phyloP scores from a whole-genome alignment of 2,329 filamentous ascomycete genomes.

The Dothidotthia symphoricarpi region DNA sequence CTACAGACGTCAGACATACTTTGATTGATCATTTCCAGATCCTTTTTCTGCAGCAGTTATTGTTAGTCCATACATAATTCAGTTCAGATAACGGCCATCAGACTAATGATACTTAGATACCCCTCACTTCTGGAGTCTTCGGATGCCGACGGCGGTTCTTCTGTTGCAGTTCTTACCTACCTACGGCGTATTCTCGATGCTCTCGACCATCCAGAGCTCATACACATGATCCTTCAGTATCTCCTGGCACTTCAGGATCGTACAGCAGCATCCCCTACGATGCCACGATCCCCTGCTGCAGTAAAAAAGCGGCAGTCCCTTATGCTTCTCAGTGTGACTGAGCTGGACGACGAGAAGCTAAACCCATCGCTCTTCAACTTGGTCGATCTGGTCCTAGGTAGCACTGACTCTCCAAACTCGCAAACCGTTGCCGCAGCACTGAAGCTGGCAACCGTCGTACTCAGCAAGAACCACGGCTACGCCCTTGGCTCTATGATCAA shows the following conservation, averaged over 20 bases:
- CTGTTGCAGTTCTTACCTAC: conserved; percentile 92
- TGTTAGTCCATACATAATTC: conserved; percentile 56
- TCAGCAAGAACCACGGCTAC: conserved; percentile 85
- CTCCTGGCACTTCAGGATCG: conserved; percentile 75
- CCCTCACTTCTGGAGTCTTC: conserved; percentile 95
- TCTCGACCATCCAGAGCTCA: conserved; percentile 88
- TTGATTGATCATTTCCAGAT: conserved; percentile 96
- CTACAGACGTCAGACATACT: conserved; percentile 86
- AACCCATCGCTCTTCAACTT: conserved; percentile 91
- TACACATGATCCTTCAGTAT: conserved; percentile 90
- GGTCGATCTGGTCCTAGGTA: conserved; percentile 84
- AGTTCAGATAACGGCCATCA: neutral
- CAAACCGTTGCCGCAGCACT: conserved; percentile 90
- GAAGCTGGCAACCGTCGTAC: conserved; percentile 79
- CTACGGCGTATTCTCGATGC: conserved; percentile 86
- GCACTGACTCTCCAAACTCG: conserved; percentile 76
- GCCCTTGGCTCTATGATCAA: conserved; percentile 74
- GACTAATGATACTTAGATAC: conserved; percentile 59
- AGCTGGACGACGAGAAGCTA: conserved; percentile 69
- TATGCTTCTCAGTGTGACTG: conserved; percentile 77
- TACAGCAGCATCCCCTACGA: conserved; percentile 34
- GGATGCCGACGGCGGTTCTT: conserved; percentile 93
- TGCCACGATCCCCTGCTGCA: conserved; percentile 55
- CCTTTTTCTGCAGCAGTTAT: conserved; percentile 87
- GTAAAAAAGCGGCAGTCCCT: conserved; percentile 83